phyloP scores from a whole-genome alignment of 805 yeast genomes.

The Yarrowia sp. region DNA sequence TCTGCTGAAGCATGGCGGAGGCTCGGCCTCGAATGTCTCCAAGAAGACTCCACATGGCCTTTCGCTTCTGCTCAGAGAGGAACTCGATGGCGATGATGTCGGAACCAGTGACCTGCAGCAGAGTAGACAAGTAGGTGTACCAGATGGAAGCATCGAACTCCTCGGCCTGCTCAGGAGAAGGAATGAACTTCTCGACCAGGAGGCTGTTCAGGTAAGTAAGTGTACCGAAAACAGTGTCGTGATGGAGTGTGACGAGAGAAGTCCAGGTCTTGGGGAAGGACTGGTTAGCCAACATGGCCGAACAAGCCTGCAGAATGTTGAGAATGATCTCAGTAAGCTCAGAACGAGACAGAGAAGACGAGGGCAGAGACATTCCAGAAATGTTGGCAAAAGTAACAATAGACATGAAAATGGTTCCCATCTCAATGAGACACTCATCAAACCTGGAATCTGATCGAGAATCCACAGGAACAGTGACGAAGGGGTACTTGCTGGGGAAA shows the following conservation, averaged over 20 bases:
- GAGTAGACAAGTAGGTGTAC: constrained; percentile 60
- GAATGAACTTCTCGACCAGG: constrained; percentile 50
- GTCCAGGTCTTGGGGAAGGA: constrained; percentile 59
- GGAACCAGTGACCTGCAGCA: constrained; percentile 58
- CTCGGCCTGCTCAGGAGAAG: constrained; percentile 49
- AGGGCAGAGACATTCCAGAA: constrained; percentile 29
- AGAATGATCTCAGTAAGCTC: constrained; percentile 34
- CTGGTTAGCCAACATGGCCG: constrained; percentile 32
- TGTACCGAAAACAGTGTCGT: constrained; percentile 35
- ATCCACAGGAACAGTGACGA: constrained; percentile 62
- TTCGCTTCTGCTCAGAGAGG: constrained; percentile 66
- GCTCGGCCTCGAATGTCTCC: constrained; percentile 61
- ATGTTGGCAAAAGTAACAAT: constrained; percentile 33
- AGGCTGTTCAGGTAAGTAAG: constrained; percentile 45
- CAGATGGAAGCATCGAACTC: constrained; percentile 59
- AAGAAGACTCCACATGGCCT: constrained; percentile 61
- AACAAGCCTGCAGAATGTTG: constrained; percentile 34
- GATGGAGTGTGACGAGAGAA: constrained; percentile 45
- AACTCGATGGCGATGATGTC: constrained; percentile 68
- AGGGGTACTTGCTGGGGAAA: constrained; percentile 68
- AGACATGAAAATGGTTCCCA: constrained; percentile 51
- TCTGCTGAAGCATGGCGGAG: constrained; percentile 50
- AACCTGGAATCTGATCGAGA: constrained; percentile 64
- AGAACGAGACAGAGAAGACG: constrained; percentile 31
- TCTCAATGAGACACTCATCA: constrained; percentile 69